Evolutionary conservation across 352 stramenopile genomes (phyloP).

Genomic region (Globisporangium rhizosaccharum): DNA sequence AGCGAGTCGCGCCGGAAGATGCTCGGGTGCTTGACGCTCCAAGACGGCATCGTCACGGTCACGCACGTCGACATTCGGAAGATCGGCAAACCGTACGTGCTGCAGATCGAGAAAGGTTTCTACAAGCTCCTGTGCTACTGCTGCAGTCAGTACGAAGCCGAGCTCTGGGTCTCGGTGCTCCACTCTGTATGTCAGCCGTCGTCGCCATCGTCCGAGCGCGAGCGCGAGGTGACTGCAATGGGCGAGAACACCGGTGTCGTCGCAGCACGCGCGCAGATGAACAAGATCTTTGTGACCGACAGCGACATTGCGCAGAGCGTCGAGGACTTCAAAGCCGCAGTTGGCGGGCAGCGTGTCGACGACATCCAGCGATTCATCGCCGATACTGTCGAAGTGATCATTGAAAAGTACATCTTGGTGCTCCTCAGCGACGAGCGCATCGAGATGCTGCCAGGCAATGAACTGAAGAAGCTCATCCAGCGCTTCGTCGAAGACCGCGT

Average conservation of each 20-base stretch:
- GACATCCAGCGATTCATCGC: conserved; percentile 59
- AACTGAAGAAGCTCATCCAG: conserved; percentile 68
- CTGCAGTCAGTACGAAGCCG: conserved; percentile 68
- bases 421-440: conserved; percentile 60
- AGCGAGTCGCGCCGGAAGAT: conserved; percentile 69
- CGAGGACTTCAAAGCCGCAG: conserved; percentile 42
- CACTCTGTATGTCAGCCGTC: conserved; percentile 35
- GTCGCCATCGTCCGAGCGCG: conserved; percentile 54
- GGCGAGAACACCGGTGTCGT: conserved; percentile 53
- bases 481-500: conserved; percentile 76
- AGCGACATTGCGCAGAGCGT: conserved; percentile 41
- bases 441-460: conserved; percentile 62
- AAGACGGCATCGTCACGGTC: conserved; percentile 79
- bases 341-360: conserved; percentile 40
- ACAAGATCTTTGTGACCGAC: conserved; percentile 83
- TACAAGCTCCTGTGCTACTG: conserved; percentile 80
- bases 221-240: conserved; percentile 32
- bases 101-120: conserved; percentile 83
- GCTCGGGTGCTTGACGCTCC: conserved; percentile 76
- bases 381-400: conserved; percentile 57
- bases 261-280: conserved; percentile 53
- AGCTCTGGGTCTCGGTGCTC: conserved; percentile 74
- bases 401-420: conserved; percentile 58
- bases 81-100: conserved; percentile 64
- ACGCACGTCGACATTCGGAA: conserved; percentile 72